Percentiles rank a stretch among this genome's conserved stretches.
These are phyloP conservation scores for Wallemia hederae DNA, from an alignment of 1,284 basidiomycete genomes.

Conservation along the genomic window DNA sequence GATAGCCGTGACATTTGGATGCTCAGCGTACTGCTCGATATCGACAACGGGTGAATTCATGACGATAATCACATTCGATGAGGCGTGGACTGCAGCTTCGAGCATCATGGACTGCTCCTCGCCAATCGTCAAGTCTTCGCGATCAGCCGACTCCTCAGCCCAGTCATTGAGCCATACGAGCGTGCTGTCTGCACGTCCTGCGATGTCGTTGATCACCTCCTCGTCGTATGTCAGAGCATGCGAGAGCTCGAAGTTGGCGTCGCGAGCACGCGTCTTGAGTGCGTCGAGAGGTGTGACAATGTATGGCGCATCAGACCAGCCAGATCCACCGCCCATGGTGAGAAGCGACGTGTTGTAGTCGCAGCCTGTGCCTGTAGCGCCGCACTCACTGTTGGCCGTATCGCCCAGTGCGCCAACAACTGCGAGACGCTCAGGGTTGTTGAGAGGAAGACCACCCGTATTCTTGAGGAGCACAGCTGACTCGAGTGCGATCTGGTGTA, in stretches of 20 bases:
- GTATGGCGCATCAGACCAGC: slow-evolving; percentile 25
- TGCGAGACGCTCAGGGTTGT: background rate
- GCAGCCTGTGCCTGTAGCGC: background rate
- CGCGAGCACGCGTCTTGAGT: slow-evolving; percentile 17
- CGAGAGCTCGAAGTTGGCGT: background rate
- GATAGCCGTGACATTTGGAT: slow-evolving; percentile 10
- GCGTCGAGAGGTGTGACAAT: slow-evolving; percentile 19
- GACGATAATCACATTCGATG: background rate
- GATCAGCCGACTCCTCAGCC: slow-evolving; percentile 9
- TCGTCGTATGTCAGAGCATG: background rate
- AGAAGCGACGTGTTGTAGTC: background rate
- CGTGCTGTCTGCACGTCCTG: background rate
- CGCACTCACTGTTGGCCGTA: background rate
- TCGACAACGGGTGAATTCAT: background rate
- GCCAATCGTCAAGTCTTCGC: slow-evolving; percentile 4
- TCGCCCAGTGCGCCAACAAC: background rate
- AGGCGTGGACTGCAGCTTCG: slow-evolving; percentile 12
- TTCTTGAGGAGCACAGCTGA: slow-evolving; percentile 50
- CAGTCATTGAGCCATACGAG: slow-evolving; percentile 5
- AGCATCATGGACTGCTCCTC: slow-evolving; percentile 10
- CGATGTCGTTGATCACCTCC: background rate
- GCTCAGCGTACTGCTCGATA: slow-evolving; percentile 45
- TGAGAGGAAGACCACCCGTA: slow-evolving; percentile 10
- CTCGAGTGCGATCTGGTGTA: slow-evolving; percentile 39
- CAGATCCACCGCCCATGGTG: slow-evolving; percentile 18